Conservation (phyloP, 2,329 filamentous ascomycete species). For the Paramyrothecium roridum region DNA sequence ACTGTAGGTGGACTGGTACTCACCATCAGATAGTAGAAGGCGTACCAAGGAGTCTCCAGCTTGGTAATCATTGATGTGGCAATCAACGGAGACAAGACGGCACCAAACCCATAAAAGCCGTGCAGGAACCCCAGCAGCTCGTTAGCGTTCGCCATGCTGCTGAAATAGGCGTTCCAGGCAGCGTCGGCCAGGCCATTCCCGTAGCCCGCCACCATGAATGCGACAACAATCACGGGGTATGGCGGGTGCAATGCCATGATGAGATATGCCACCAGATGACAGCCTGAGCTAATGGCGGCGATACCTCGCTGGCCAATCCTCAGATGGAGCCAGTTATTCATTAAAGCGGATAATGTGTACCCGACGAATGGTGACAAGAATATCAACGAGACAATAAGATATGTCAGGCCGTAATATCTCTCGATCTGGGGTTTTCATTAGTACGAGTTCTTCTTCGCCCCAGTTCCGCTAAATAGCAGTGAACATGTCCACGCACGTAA, state of each 20-base stretch:
- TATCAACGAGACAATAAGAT: slow-evolving; percentile 62
- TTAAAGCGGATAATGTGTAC: slow-evolving; percentile 59
- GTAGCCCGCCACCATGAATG: slow-evolving; percentile 64
- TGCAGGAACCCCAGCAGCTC: slow-evolving; percentile 72
- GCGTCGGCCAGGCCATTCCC: slow-evolving; percentile 67
- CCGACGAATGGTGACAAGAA: slow-evolving; percentile 66
- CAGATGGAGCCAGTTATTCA: slow-evolving; percentile 64
- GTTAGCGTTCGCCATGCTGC: slow-evolving; percentile 70
- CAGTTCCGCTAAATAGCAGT: no score
- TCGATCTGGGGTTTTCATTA: slow-evolving; percentile 18
- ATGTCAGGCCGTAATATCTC: slow-evolving; percentile 57
- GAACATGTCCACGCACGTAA: not conserved
- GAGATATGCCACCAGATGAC: slow-evolving; percentile 63
- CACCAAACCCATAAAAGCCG: slow-evolving; percentile 69
- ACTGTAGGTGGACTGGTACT: not conserved
- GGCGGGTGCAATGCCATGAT: slow-evolving; percentile 66
- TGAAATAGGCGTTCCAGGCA: slow-evolving; percentile 59
- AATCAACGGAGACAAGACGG: slow-evolving; percentile 65
- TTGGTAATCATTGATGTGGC: slow-evolving; percentile 71
- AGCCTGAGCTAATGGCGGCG: slow-evolving; percentile 60
- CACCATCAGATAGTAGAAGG: slow-evolving; percentile 74
- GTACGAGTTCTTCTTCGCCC: no score
- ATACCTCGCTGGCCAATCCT: slow-evolving; percentile 68
- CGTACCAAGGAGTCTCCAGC: slow-evolving; percentile 61
- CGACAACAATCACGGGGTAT: slow-evolving; percentile 62